Evolutionary conservation across 2,329 filamentous ascomycete genomes (phyloP), one percentile per base, ranked within the genome.

Genomic region (Diplodia intermedia): DNA sequence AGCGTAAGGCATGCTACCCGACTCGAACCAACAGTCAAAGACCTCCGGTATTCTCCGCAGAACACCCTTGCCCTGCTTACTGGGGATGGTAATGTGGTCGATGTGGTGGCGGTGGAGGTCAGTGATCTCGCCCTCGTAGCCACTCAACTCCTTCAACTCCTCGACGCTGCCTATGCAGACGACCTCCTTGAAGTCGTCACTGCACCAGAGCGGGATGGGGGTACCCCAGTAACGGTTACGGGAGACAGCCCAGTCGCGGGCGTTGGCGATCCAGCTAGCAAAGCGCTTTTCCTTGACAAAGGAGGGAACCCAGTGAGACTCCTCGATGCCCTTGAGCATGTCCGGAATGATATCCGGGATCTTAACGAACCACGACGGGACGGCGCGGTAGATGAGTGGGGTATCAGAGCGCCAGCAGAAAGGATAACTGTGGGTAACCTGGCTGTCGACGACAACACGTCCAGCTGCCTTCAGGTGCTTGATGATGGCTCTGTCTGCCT

Each of bases 11-110:
- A 97, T 97, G 76, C 91, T 94, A 69, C 94, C 94, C 53, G 93
- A 97, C 80, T 97, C 94, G 71, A 97, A 97, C 93, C 94, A 97
- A 77, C 94, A 97, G 81, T 97, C 94, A 73, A 97, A 97, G 4
- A 97, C 92, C 77, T 97, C 93, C 63, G 93, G 90, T 11, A 95
- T 86, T 72, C 94, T 89, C 74, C 86, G 89, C 70, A 97, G 82
- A n/a, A 86, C 84, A 23, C 93, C 94, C 76, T 94, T 97, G 72
- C 94, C 94, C 80, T 90, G 86, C 79, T 92, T 91, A 77, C 92
- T 96, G 0, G 94, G 94, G 71, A 98, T 97, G 54, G 93, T 97
- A 78, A 98, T 97, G 73, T 93, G 85, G 75, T 98, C 94, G 71
- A 98, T 90, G 79, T 94, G 94, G 79, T 97, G 93, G 65, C 94